Evolutionary conservation across 1,139 yeast genomes (phyloP).

Genomic region (Chernovozyma sophiae-reginae): DNA sequence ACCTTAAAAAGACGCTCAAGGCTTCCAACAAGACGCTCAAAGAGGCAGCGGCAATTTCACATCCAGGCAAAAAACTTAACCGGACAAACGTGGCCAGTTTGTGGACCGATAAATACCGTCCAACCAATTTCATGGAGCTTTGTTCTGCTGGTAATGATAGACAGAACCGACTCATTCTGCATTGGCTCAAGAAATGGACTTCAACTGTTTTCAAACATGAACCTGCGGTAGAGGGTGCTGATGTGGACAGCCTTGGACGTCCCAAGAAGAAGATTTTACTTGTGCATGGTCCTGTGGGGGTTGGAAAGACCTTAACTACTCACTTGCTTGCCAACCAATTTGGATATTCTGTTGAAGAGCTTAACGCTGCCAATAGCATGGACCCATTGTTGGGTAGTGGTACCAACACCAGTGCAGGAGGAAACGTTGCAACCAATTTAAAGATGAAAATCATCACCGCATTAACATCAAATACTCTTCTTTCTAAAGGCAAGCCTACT

Average conservation of each 20-base stretch:
- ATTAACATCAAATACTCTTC: constrained; percentile 59
- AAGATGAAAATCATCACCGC: constrained; percentile 62
- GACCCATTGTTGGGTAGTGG: constrained; percentile 15
- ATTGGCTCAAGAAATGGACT: constrained; percentile 85
- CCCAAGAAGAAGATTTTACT: constrained; percentile 69
- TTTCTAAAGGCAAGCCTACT: constrained; percentile 57
- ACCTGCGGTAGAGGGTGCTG: constrained; percentile 1
- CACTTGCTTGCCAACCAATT: constrained; percentile 80
- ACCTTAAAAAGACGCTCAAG: constrained; percentile 3
- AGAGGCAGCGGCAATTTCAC: background rate
- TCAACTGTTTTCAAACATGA: constrained; percentile 55
- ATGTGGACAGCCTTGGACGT: constrained; percentile 57
- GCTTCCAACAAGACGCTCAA: constrained; percentile 3
- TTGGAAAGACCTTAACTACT: constrained; percentile 91
- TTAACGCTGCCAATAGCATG: constrained; percentile 81
- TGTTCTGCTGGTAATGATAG: constrained; percentile 81
- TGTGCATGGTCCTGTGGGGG: constrained; percentile 90
- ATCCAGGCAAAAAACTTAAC: background rate
- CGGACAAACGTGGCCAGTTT: background rate
- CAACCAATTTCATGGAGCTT: constrained; percentile 54
- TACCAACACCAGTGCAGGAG: constrained; percentile 7
- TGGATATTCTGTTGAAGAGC: constrained; percentile 77
- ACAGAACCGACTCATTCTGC: constrained; percentile 64
- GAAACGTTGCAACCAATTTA: constrained; percentile 17
- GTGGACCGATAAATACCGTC: constrained; percentile 87